Evolutionary conservation across 495 filamentous ascomycete genomes (phyloP), one percentile per base, ranked within the genome.

Genomic region (Echria macrotheca): DNA sequence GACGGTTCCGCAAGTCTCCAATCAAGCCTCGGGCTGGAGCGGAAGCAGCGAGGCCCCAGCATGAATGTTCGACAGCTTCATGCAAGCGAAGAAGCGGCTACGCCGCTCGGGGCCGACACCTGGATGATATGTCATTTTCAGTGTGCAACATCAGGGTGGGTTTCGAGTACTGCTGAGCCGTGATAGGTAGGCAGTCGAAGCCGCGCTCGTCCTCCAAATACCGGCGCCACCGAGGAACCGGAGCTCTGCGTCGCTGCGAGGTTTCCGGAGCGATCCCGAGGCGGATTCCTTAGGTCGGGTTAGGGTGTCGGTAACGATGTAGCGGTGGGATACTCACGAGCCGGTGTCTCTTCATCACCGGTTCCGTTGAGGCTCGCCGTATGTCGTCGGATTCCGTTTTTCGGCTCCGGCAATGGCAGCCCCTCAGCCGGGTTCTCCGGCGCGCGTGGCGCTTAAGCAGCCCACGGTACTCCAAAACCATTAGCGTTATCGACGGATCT

Each of bases 21-120:
- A 51, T 39, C 37, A 21, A 56, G 29, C 44, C 38, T 43, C 32
- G 32, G 33, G 48, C 36, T 44, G 22, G 45, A 36, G 46, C 52
- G 24, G 23, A 49, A 23, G 14, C 29, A 42, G 35, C n/a, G n/a
- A n/a, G n/a, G n/a, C n/a, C n/a, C n/a, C n/a, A n/a, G n/a, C 33
- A 14, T 28, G 14, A 15, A 49, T 58, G 55, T 54, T 47, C 52
- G 55, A 58, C 47, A 48, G 47, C 44, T 49, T 39, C 33, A 18
- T 49, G 33, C 23, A 44, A 45, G 10, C 15, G 17, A 33, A 37
- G 14, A 15, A 33, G 26, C 19, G 29, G 40, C 29, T 39, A 29
- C 19, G 47, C 31, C 14, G 21, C 35, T 36, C 17, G 15, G 44
- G 36, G 43, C 46, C 33, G 47, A 37, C 33, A 36, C 22, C 21